phyloP scores from a whole-genome alignment of 305 asterid species.

The Coffea humblotiana region DNA sequence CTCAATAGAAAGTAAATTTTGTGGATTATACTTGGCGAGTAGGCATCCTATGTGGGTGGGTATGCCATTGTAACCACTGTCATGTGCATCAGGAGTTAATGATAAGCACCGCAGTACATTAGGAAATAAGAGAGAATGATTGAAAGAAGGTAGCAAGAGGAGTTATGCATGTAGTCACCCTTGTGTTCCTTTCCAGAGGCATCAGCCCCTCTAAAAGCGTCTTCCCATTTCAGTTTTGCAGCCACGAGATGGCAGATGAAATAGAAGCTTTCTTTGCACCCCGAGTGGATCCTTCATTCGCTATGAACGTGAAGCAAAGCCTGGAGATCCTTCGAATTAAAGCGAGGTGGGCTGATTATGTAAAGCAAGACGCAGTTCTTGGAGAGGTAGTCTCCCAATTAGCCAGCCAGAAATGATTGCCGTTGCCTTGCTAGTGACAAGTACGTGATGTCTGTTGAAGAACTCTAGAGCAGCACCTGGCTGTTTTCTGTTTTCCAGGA shows the following conservation, averaged over 20 bases:
- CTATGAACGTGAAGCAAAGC: conserved; percentile 29
- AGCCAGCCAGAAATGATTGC: conserved; percentile 8
- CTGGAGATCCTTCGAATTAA: conserved; percentile 38
- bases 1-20: no score
- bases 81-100: no score
- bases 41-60: no score
- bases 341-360: conserved; percentile 38
- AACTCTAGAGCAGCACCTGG: no score
- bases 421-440: neutral
- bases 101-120: no score
- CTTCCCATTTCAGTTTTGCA: conserved; percentile 27
- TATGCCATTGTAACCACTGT: no score
- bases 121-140: no score
- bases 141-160: no score
- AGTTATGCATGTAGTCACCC: no score
- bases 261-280: conserved; percentile 31
- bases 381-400: conserved; percentile 22
- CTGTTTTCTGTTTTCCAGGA: no score
- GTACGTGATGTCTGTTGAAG: no score
- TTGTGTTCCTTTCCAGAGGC: neutral
- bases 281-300: conserved; percentile 25
- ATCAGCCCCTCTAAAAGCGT: neutral
- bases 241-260: conserved; percentile 36
- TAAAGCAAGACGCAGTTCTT: conserved; percentile 27
- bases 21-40: no score